Evolutionary conservation across 148 eudicot species (phyloP), one percentile per base, ranked within the genome.

Genomic region (Euryodendron excelsum): DNA sequence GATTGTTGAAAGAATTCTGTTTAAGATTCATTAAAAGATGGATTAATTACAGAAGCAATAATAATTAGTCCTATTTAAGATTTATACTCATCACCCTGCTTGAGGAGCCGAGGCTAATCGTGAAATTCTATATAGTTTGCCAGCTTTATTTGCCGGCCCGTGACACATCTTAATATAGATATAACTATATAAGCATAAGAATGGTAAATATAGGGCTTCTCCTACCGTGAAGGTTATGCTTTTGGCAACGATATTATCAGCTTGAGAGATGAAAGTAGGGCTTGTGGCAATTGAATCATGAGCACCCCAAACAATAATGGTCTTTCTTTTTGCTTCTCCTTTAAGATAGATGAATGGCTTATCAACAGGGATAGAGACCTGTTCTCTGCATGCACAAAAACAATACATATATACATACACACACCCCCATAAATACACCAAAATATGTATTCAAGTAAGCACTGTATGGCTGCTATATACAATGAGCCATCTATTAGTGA

Each of bases 341-440:
- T 63, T 83, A 2, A 90, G 70, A 14, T 70, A 83, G 12, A 90
- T 86, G 39, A 67, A 85, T 25, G 92, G 90, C 78, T 87, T 89
- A 34, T 84, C 81, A 2, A 1, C 56, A 2, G 89, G 88, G 7
- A 90, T 87, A 0, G 17, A 15, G 15, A 90, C 82, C 47, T 90
- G 83, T 20, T 90, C 93, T 74, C 82, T 80, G 61, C 77, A 60
- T 25, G 12, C 47, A 76, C 23, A 6, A 77, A 66, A 52, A n/a
- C n/a, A n/a, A n/a, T n/a, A n/a, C n/a, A n/a, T n/a, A n/a, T n/a
- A n/a, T n/a, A n/a, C n/a, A n/a, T n/a, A n/a, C n/a, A n/a, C n/a
- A n/a, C 27, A 18, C 0, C 28, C 15, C 50, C 4, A 25, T 25
- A 28, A 27, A 27, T 25, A n/a, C 2, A 44, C 1, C 21, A 70